Conservation (phyloP, 2,329 filamentous ascomycete genomes). For the Aspergillus fijiensis region DNA sequence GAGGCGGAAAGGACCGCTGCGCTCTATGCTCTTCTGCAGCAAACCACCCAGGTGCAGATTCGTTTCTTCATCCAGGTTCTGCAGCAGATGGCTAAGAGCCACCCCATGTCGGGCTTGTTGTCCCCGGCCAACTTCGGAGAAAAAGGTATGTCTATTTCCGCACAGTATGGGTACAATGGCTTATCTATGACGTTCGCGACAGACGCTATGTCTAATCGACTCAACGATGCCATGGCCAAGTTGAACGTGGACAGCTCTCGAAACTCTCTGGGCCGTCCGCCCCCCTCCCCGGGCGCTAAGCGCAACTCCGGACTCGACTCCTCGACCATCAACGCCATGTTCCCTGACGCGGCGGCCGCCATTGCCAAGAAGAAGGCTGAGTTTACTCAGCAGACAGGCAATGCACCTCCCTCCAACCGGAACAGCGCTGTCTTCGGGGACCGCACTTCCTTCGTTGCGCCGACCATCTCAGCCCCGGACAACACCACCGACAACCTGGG, state of each 20-base stretch:
- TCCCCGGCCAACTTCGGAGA: constrained; percentile 92
- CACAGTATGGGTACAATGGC: background rate
- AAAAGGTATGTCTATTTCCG: constrained; percentile 64
- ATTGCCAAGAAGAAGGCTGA: constrained; percentile 98
- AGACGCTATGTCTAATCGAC: constrained; percentile 96
- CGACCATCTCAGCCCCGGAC: constrained; percentile 71
- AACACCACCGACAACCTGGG: constrained; percentile 58
- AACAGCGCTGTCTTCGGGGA: constrained; percentile 82
- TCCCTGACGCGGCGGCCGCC: constrained; percentile 95
- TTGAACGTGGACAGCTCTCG: constrained; percentile 82
- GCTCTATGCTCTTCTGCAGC: constrained; percentile 90
- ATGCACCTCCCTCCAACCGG: constrained; percentile 83
- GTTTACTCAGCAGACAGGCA: constrained; percentile 92
- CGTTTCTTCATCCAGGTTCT: constrained; percentile 98
- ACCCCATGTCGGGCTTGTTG: constrained; percentile 92
- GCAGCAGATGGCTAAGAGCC: constrained; percentile 98
- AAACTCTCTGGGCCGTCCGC: constrained; percentile 80
- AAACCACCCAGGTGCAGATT: constrained; percentile 98
- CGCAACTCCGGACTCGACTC: constrained; percentile 92
- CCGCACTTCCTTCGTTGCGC: constrained; percentile 70
- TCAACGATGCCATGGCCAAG: constrained; percentile 96
- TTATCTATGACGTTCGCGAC: constrained; percentile 15
- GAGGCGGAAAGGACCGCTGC: constrained; percentile 95
- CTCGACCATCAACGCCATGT: constrained; percentile 96
- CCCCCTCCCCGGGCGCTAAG: constrained; percentile 75